Conservation (phyloP, 2,329 filamentous ascomycete species). For the Immersiporthe knoxdaviesiana region DNA sequence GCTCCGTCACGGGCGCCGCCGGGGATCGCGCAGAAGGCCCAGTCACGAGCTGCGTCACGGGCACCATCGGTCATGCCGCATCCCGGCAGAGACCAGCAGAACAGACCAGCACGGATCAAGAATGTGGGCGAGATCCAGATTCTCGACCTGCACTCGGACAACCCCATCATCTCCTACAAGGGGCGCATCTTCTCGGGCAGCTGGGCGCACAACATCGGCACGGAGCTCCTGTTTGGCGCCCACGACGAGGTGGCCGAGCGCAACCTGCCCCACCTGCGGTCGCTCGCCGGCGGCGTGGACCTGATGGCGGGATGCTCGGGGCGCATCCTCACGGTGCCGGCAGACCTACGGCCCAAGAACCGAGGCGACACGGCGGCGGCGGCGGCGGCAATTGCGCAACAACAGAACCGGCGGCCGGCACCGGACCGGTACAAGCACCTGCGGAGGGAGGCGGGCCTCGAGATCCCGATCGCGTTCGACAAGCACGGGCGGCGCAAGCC, state of each 20-base stretch:
- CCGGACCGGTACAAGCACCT: constrained; percentile 34
- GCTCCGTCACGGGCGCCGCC: background rate
- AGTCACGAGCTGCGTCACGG: background rate
- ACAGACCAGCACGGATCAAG: constrained; percentile 17
- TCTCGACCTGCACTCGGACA: constrained; percentile 75
- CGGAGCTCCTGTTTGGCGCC: constrained; percentile 73
- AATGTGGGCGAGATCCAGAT: constrained; percentile 66
- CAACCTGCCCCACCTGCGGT: constrained; percentile 51
- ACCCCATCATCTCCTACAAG: constrained; percentile 79
- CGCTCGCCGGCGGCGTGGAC: constrained; percentile 64
- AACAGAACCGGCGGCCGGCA: constrained; percentile 42
- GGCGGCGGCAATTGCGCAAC: constrained; percentile 30
- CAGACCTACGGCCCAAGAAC: constrained; percentile 56
- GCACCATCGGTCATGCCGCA: background rate
- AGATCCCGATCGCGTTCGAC: constrained; percentile 50
- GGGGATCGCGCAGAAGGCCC: background rate
- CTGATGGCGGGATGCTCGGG: constrained; percentile 72
- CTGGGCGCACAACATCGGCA: constrained; percentile 84
- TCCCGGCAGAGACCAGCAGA: background rate
- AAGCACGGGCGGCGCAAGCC: constrained; percentile 52
- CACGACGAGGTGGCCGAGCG: constrained; percentile 43
- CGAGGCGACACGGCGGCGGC: constrained; percentile 24
- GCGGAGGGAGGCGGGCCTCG: constrained; percentile 47
- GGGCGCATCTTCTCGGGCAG: constrained; percentile 77
- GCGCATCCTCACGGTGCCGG: constrained; percentile 70